phyloP scores from a whole-genome alignment of 2,329 filamentous ascomycete genomes.

The Berkeleyomyces rouxiae region DNA sequence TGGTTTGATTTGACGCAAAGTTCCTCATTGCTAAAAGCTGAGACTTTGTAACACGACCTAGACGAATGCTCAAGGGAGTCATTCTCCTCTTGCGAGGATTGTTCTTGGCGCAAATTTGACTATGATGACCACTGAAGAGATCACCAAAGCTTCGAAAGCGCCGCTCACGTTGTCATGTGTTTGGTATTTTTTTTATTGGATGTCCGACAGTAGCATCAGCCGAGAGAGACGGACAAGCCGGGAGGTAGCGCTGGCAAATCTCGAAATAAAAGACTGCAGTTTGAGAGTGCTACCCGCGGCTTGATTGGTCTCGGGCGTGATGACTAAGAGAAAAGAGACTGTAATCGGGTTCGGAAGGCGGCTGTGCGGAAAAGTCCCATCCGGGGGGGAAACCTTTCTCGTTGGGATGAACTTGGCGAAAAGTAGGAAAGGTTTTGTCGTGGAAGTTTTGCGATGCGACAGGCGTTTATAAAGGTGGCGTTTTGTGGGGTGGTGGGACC shows the following conservation, averaged over 20 bases:
- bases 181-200: not conserved
- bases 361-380: too few relatives aligned
- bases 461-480: constrained; percentile 4
- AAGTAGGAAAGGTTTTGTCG: not conserved
- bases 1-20: constrained; percentile 73
- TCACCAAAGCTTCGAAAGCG: constrained; percentile 89
- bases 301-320: too few relatives aligned
- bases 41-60: constrained; percentile 86
- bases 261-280: too few relatives aligned
- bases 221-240: too few relatives aligned
- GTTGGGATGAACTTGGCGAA: not conserved
- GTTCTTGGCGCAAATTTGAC: constrained; percentile 79
- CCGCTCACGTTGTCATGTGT: constrained; percentile 24
- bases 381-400: not conserved
- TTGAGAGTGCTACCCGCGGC: too few relatives aligned
- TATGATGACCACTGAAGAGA: constrained; percentile 55
- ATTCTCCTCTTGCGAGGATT: constrained; percentile 31
- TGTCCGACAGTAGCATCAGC: not conserved
- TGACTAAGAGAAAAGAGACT: too few relatives aligned
- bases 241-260: not conserved
- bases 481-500: constrained; percentile 6
- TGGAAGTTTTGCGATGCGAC: not conserved
- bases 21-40: constrained; percentile 57
- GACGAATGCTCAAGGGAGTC: constrained; percentile 78
- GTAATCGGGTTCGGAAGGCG: too few relatives aligned